Conservation (phyloP, 192 early-diverging fungal species). For the Linnemannia elongata region DNA sequence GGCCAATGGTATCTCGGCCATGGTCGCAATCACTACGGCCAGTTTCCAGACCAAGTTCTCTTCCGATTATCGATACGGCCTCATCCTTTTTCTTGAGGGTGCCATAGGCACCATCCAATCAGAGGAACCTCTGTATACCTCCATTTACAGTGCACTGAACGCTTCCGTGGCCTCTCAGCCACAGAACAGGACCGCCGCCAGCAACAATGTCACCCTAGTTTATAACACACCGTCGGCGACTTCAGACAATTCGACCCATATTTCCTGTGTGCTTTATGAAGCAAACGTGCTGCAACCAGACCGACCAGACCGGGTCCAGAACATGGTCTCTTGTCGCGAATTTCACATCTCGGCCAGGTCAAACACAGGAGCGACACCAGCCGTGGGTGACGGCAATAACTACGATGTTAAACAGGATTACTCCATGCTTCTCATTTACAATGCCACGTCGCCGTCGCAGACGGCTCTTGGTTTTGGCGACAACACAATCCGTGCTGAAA, state of each 20-base stretch:
- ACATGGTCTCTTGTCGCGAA: conserved; percentile 25
- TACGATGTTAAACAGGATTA: background rate
- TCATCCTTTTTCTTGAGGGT: background rate
- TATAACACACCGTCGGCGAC: conserved; percentile 5
- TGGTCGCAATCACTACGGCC: conserved; percentile 14
- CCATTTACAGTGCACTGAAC: conserved; percentile 12
- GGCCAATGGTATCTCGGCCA: conserved; percentile 2
- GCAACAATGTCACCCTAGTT: background rate
- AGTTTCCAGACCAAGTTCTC: conserved; percentile 2
- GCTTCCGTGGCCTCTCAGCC: background rate
- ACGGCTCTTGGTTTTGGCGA: background rate
- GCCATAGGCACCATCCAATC: background rate
- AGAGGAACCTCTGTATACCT: background rate
- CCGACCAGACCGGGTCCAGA: background rate
- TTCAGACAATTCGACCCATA: conserved; percentile 18
- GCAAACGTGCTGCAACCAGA: background rate
- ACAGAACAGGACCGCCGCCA: background rate
- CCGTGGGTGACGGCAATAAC: background rate
- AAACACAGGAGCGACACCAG: conserved; percentile 10
- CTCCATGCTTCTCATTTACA: conserved; percentile 12
- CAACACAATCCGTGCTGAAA: conserved; percentile 2
- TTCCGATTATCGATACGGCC: background rate
- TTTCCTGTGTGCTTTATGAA: conserved; percentile 6
- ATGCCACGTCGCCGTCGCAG: conserved; percentile 5
- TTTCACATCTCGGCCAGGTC: conserved; percentile 13